Conservation (phyloP, 2,329 filamentous ascomycete genomes). For the Escovopsis weberi region DNA sequence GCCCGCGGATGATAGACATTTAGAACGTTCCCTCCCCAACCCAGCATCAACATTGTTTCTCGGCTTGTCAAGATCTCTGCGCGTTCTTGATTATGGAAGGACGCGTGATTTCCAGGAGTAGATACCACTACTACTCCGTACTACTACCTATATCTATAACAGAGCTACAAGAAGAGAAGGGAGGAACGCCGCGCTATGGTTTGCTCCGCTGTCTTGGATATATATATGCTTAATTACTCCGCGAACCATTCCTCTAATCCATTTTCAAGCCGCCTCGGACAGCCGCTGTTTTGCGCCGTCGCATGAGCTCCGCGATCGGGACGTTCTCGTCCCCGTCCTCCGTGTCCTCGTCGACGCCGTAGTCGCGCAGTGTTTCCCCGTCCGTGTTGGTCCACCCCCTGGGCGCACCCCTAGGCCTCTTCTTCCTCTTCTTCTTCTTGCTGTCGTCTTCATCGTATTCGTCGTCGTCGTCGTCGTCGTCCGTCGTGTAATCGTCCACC, state of each 20-base stretch:
- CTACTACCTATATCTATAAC: too few relatives aligned
- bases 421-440: conserved; percentile 22
- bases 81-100: too few relatives aligned
- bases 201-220: neutral
- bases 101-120: too few relatives aligned
- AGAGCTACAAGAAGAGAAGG: too few relatives aligned
- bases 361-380: conserved; percentile 60
- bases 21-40: neutral
- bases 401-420: conserved; percentile 11
- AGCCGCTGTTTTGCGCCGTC: conserved; percentile 30
- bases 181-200: too few relatives aligned
- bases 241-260: conserved; percentile 9
- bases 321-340: conserved; percentile 46
- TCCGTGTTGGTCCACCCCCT: conserved; percentile 60
- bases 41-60: too few relatives aligned
- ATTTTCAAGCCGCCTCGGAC: neutral
- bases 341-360: conserved; percentile 63
- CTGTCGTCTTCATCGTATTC: conserved; percentile 23
- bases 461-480: conserved; percentile 32
- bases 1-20: neutral
- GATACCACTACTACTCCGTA: too few relatives aligned
- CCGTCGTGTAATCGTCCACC: conserved; percentile 34
- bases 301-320: conserved; percentile 53
- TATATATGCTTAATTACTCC: neutral
- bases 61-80: too few relatives aligned